Percentiles rank a stretch among this genome's conserved stretches.
phyloP scores from a whole-genome alignment of 768 basidiomycete species.

The Boletus rubroflammeus region DNA sequence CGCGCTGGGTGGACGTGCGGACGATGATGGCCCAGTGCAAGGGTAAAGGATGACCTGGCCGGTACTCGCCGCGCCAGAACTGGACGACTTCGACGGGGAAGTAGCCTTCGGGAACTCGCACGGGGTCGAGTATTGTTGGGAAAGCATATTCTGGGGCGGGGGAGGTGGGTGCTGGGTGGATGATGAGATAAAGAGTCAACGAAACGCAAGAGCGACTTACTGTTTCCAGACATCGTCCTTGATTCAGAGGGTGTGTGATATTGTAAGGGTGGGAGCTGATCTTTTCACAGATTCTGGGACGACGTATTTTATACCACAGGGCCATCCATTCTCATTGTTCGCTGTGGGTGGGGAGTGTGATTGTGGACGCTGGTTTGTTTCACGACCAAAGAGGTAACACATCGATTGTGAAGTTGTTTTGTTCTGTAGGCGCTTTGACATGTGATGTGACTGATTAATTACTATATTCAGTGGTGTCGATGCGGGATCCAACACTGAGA shows the following conservation, averaged over 20 bases:
- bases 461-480: background rate
- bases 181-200: background rate
- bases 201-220: background rate
- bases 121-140: constrained; percentile 10
- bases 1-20: constrained; percentile 16
- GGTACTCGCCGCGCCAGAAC: constrained; percentile 28
- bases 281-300: background rate
- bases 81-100: constrained; percentile 27
- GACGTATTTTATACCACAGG: background rate
- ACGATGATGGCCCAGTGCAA: constrained; percentile 29
- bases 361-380: background rate
- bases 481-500: too few relatives aligned
- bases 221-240: constrained; percentile 2
- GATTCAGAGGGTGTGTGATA: background rate
- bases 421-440: background rate
- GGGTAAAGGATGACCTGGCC: constrained; percentile 9
- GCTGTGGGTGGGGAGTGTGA: background rate
- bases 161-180: background rate
- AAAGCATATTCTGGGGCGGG: background rate
- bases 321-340: background rate
- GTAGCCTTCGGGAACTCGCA: constrained; percentile 14
- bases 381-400: background rate
- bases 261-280: background rate
- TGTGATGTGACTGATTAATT: background rate
- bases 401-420: background rate